Evolutionary conservation across 495 filamentous ascomycete genomes (phyloP).

Genomic region (Podospora pseudocomata): DNA sequence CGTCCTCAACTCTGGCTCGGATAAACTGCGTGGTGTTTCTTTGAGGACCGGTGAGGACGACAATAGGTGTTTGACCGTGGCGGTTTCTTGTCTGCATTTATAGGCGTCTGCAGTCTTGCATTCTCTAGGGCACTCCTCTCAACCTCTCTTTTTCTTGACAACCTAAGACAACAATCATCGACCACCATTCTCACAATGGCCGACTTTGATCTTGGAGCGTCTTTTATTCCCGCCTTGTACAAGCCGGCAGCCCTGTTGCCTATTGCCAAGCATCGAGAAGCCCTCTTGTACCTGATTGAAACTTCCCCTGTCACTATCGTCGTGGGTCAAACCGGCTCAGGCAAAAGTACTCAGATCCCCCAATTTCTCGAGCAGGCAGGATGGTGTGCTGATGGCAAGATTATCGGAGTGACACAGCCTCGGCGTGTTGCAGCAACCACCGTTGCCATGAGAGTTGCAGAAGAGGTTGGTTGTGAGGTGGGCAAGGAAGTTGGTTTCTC

Average conservation of each 20-base stretch:
- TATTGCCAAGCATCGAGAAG: slow-evolving; percentile 70
- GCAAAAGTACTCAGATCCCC: slow-evolving; percentile 86
- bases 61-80: not conserved
- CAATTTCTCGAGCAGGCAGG: slow-evolving; percentile 85
- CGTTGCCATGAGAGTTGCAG: slow-evolving; percentile 84
- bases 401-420: slow-evolving; percentile 91
- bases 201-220: slow-evolving; percentile 57
- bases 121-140: no score
- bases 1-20: not conserved
- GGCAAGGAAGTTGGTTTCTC: slow-evolving; percentile 96
- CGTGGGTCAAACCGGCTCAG: slow-evolving; percentile 85
- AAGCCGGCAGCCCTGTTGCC: slow-evolving; percentile 73
- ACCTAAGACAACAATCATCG: not conserved
- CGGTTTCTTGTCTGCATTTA: not conserved
- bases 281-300: slow-evolving; percentile 72
- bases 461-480: slow-evolving; percentile 85
- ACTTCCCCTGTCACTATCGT: slow-evolving; percentile 78
- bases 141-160: no score
- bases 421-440: slow-evolving; percentile 90
- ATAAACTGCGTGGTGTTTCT: not conserved
- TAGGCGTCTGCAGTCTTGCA: not conserved
- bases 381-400: slow-evolving; percentile 77
- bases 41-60: not conserved
- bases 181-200: slow-evolving; percentile 35
- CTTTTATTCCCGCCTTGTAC: slow-evolving; percentile 72